Percentiles rank a stretch among this genome's conserved stretches.
phyloP scores from a whole-genome alignment of 441 rosid species.

The Mallotus repandus region DNA sequence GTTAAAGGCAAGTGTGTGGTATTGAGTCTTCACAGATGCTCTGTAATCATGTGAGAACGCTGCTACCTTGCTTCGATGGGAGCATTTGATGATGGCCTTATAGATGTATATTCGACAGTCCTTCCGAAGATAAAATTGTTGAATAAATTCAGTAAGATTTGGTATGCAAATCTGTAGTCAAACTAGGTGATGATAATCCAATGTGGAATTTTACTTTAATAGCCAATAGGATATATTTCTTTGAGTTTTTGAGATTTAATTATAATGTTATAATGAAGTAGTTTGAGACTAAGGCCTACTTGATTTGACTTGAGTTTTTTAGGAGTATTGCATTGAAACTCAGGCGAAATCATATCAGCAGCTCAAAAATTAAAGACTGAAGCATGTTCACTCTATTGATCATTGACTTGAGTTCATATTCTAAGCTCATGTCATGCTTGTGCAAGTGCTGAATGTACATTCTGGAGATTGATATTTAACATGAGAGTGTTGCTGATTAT shows the following conservation, averaged over 20 bases:
- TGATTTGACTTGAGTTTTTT: neutral
- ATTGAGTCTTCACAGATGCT: conserved; percentile 2
- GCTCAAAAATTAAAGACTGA: no score
- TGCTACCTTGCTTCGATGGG: neutral
- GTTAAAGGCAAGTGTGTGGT: neutral
- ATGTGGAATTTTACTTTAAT: neutral
- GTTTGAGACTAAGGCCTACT: no score
- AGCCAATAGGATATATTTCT: neutral
- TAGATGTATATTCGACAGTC: neutral
- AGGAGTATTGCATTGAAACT: neutral
- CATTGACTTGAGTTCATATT: neutral
- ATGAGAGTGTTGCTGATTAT: no score
- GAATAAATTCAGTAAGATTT: neutral
- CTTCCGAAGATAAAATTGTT: neutral
- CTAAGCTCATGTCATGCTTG: neutral
- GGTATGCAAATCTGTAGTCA: neutral
- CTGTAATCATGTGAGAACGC: neutral
- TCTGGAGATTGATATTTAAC: no score
- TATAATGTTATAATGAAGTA: neutral
- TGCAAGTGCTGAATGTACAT: no score
- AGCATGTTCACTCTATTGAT: neutral
- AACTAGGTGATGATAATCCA: neutral
- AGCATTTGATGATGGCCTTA: neutral
- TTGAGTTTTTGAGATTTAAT: conserved; percentile 5
- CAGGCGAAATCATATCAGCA: no score